A percentile compares a stretch with the other conserved stretches of the same genome.
Evolutionary conservation across 2,329 filamentous ascomycete species (phyloP).

Genomic region (Epichloe sylvatica): DNA sequence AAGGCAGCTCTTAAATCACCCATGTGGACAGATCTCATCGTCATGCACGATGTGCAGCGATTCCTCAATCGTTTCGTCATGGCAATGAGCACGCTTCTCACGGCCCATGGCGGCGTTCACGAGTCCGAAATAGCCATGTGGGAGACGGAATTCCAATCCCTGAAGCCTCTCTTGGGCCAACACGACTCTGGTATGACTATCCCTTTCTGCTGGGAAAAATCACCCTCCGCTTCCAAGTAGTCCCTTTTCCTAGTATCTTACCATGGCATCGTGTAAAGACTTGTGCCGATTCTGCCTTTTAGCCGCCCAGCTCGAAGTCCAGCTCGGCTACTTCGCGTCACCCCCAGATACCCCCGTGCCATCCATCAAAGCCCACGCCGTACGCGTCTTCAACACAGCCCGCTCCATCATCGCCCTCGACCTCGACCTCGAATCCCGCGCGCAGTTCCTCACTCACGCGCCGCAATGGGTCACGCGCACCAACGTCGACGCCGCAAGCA

Average conservation of each 20-base stretch:
- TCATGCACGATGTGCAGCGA: slow-evolving; percentile 33
- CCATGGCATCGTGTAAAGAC: slow-evolving; percentile 18
- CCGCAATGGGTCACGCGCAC: slow-evolving; percentile 37
- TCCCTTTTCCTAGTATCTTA: too few species aligned
- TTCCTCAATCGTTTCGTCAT: slow-evolving; percentile 36
- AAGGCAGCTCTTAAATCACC: slow-evolving; percentile 24
- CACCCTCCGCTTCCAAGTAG: too few species aligned
- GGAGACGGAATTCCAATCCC: slow-evolving; percentile 38
- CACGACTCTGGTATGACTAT: slow-evolving; percentile 29
- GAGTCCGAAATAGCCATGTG: slow-evolving; percentile 32
- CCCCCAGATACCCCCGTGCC: slow-evolving; percentile 23
- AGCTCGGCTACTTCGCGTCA: slow-evolving; percentile 35
- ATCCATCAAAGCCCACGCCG: slow-evolving; percentile 28
- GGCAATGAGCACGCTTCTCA: slow-evolving; percentile 32
- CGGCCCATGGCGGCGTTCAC: slow-evolving; percentile 32
- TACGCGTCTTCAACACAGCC: slow-evolving; percentile 35
- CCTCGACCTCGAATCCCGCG: slow-evolving; percentile 27
- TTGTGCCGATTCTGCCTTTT: slow-evolving; percentile 35
- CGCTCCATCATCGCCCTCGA: slow-evolving; percentile 29
- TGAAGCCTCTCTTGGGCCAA: slow-evolving; percentile 31
- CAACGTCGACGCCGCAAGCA: slow-evolving; percentile 30
- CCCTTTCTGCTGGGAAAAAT: too few species aligned
- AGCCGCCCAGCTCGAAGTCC: slow-evolving; percentile 37
- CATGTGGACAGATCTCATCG: slow-evolving; percentile 29
- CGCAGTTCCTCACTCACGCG: slow-evolving; percentile 29